Evolutionary conservation across 495 filamentous ascomycete genomes (phyloP).

Genomic region (Talaromyces thailandensis): DNA sequence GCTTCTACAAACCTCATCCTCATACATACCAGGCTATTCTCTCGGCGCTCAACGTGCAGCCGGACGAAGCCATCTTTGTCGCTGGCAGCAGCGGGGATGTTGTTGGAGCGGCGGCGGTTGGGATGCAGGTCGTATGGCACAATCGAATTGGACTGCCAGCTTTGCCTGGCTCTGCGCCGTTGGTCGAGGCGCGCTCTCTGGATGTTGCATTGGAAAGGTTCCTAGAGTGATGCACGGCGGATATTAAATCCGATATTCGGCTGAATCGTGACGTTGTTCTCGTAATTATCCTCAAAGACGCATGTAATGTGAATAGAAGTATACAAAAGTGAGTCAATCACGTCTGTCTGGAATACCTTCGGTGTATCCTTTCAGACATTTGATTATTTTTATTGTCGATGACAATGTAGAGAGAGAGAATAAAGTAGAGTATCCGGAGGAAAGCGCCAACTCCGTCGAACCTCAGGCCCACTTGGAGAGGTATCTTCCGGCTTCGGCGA

Average conservation of each 20-base stretch:
- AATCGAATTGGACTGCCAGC: constrained; percentile 17
- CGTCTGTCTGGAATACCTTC: not conserved
- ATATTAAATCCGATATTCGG: not conserved
- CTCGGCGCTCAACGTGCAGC: constrained; percentile 9
- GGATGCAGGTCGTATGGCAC: constrained; percentile 29
- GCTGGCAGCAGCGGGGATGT: constrained; percentile 27
- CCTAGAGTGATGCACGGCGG: not conserved
- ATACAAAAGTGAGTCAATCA: not conserved
- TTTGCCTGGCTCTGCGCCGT: constrained; percentile 9
- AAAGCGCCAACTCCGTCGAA: not conserved
- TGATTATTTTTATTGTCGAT: too few relatives aligned
- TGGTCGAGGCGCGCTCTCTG: constrained; percentile 6
- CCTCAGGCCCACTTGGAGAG: not conserved
- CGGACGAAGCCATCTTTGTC: constrained; percentile 21
- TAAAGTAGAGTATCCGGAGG: not conserved
- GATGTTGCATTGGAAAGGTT: not conserved
- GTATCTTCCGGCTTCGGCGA: not conserved
- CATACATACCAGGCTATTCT: constrained; percentile 19
- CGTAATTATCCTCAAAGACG: too few relatives aligned
- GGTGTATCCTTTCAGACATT: too few relatives aligned
- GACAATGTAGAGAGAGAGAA: not conserved
- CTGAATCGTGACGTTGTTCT: not conserved
- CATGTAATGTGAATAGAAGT: not conserved
- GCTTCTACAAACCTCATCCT: constrained; percentile 22
- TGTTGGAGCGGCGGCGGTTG: constrained; percentile 18